These are phyloP conservation scores for Clarireedia homoeocarpa DNA, from an alignment of 2,329 filamentous ascomycete genomes.

Conservation along the genomic window DNA sequence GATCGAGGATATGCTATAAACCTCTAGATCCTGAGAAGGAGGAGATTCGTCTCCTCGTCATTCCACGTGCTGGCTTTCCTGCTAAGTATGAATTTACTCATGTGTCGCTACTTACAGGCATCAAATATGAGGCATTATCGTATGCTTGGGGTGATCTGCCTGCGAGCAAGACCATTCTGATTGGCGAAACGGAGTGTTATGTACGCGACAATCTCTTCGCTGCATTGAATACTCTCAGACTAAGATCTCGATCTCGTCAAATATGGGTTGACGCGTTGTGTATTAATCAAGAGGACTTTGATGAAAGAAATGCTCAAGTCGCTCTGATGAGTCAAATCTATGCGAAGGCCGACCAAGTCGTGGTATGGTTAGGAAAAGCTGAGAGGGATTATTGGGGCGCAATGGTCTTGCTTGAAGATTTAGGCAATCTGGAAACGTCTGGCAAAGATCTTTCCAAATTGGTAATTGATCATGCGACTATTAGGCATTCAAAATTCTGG, in stretches of 20 bases:
- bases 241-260: not conserved
- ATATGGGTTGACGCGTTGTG: conserved; percentile 7
- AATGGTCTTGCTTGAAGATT: conserved; percentile 2
- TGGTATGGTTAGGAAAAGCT: conserved; percentile 4
- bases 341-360: not conserved
- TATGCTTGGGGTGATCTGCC: conserved; percentile 9
- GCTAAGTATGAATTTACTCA: conserved; percentile 6
- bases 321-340: conserved; percentile 7
- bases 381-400: conserved; percentile 8
- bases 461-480: not conserved
- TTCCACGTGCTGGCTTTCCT: not conserved
- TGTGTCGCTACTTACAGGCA: conserved; percentile 2
- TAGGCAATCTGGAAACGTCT: not conserved
- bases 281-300: conserved; percentile 7
- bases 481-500: conserved; percentile 5
- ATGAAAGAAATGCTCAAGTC: conserved; percentile 7
- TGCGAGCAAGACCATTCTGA: not conserved
- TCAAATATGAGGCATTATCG: conserved; percentile 10
- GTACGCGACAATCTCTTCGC: conserved; percentile 4
- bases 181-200: not conserved
- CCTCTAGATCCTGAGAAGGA: not conserved
- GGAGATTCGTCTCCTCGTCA: conserved; percentile 1
- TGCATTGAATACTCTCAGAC: not conserved
- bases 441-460: not conserved
- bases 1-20: not conserved